phyloP scores from a whole-genome alignment of 495 filamentous ascomycete species.

The Baudoinia panamericana region DNA sequence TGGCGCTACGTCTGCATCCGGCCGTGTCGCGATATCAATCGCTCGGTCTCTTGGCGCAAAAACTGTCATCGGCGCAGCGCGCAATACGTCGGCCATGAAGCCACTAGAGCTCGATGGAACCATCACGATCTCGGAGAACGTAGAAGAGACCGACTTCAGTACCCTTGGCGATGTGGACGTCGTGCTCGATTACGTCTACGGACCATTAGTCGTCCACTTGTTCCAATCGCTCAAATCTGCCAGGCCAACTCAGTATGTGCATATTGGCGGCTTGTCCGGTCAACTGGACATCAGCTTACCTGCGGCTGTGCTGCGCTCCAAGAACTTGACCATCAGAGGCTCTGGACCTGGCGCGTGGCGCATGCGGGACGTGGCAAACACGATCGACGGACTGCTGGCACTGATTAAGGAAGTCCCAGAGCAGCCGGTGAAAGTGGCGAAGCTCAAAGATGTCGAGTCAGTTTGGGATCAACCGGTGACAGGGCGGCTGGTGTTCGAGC shows the following conservation, averaged over 20 bases:
- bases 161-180: constrained; percentile 23
- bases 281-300: constrained; percentile 15
- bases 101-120: constrained; percentile 31
- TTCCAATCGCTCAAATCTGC: constrained; percentile 13
- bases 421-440: constrained; percentile 14
- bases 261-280: constrained; percentile 19
- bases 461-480: constrained; percentile 16
- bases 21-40: constrained; percentile 30
- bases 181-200: constrained; percentile 26
- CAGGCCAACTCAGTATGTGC: constrained; percentile 20
- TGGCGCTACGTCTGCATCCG: constrained; percentile 34
- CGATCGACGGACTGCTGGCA: constrained; percentile 20
- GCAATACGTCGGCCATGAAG: constrained; percentile 27
- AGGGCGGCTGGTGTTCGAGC: constrained; percentile 17
- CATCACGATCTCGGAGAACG: constrained; percentile 27
- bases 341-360: constrained; percentile 24
- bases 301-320: constrained; percentile 17
- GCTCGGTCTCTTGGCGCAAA: constrained; percentile 32
- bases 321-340: constrained; percentile 22
- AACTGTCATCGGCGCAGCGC: constrained; percentile 32
- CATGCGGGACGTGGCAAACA: constrained; percentile 15
- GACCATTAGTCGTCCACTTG: constrained; percentile 11
- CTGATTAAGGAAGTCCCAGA: constrained; percentile 16
- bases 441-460: constrained; percentile 22
- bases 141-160: constrained; percentile 32